Conservation (phyloP, 2,329 filamentous ascomycete species). For the Rhynchosporium secalis region DNA sequence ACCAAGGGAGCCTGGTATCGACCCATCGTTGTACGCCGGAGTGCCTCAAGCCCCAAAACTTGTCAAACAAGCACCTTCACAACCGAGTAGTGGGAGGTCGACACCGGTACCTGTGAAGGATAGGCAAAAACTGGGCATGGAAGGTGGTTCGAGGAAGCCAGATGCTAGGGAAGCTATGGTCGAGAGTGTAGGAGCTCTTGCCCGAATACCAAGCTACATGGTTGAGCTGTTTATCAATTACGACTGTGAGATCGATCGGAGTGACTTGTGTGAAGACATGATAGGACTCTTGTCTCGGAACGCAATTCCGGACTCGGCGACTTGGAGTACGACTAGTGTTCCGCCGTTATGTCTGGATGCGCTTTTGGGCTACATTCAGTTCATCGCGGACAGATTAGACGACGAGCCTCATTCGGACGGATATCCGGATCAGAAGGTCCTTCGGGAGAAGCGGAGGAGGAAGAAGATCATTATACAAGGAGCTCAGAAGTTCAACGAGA, state of each 20-base stretch:
- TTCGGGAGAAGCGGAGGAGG: conserved; percentile 71
- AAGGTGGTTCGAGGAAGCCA: conserved; percentile 87
- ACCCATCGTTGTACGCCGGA: conserved; percentile 87
- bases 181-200: conserved; percentile 88
- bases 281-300: conserved; percentile 90
- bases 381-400: conserved; percentile 82
- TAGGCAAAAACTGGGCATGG: conserved; percentile 85
- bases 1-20: conserved; percentile 84
- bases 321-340: conserved; percentile 98
- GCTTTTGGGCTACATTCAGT: conserved; percentile 86
- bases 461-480: conserved; percentile 91
- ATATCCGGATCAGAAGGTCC: conserved; percentile 61
- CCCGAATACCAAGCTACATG: conserved; percentile 92
- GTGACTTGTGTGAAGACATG: conserved; percentile 93
- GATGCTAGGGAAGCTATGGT: conserved; percentile 98
- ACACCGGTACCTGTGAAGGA: conserved; percentile 93
- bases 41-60: conserved; percentile 90
- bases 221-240: conserved; percentile 97
- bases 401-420: conserved; percentile 64
- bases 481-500: conserved; percentile 91
- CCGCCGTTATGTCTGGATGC: conserved; percentile 93
- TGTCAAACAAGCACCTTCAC: conserved; percentile 74
- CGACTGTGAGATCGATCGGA: conserved; percentile 89
- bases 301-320: conserved; percentile 93
- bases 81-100: conserved; percentile 74